Base-by-base conservation (phyloP, 2,329 filamentous ascomycete species). In the Fusarium denticulatum region DNA sequence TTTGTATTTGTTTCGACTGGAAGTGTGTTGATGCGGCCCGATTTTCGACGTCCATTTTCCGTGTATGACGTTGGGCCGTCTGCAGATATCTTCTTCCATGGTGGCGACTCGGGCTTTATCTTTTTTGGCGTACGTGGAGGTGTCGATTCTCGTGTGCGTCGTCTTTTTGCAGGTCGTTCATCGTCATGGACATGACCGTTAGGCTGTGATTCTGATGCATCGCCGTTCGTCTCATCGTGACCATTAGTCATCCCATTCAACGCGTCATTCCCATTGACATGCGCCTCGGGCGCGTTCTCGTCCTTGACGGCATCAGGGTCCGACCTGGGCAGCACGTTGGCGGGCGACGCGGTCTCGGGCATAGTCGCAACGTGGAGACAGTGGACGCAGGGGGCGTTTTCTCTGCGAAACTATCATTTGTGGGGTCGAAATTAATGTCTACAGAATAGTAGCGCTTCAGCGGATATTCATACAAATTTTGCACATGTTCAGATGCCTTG, bases 41-140 rank as follows among this genome's bases (percentile, higher is more conserved):
- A 93, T 78, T 91, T 92, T 68, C 91, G 88, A 72, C 88, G 88
- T 55, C 93, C 94, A 88, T 88, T 93, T 84, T 88, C 89, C 50
- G 93, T 89, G 80, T 97, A 95, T 2, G 93, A 93, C 7, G 96
- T 96, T 28, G 96, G 96, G 0, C 96, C 96, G 34, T 97, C 93
- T 45, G 93, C 94, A 67, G 89, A 89, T 71, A 93, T 89, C 79
- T 91, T 94, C 85, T 96, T 98, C 96, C 96, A 99, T 28, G 96
- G 96, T 74, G 96, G 96, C 72, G 96, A 98, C 68, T 88, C 87
- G 60, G 85, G 84, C 62, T 84, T 84, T 1, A 72, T 68, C 67
- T 83, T 91, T 86, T 67, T 75, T 13, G 68, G 60, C 18, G 77
- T 65, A 66, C 81, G 79, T 32, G 86, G 85, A 39, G 86, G 85